Evolutionary conservation across 345 rosid genomes (phyloP), one percentile per base, ranked within the genome.

Genomic region (Hevea brasiliensis): DNA sequence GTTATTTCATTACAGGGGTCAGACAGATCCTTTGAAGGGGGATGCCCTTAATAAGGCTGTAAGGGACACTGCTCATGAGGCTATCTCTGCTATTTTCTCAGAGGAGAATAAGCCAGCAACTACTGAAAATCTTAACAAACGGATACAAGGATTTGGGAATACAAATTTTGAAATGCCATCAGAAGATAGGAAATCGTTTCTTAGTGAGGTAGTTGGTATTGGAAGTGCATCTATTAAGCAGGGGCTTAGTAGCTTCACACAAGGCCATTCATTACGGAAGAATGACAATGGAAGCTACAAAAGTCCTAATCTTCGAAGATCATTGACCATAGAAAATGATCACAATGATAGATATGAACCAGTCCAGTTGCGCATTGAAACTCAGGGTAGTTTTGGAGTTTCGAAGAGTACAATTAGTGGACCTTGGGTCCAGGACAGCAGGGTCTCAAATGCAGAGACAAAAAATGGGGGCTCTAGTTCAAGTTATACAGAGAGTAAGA

Each of bases 121-220:
- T 40, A 81, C 93, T 48, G 91, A 86, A 69, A 85, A 83, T 45
- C 78, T 89, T 73, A 86, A 82, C 82, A 89, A 76, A 73, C 80
- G 98, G 71, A 96, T 96, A 35, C 88, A 96, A 84, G 99, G 99
- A 44, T 96, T 96, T 77, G 99, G 99, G 73, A 96, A 85, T 78
- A 90, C 92, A 8, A 92, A 88, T 85, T 91, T 76, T 74, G 92
- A 84, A 71, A 84, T 85, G 76, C 93, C 91, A 1, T 74, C 87
- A 20, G 90, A 96, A 71, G 99, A 96, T 75, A 92, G 71, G 77
- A 96, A 88, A 76, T 93, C 98, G 27, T 93, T 96, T 84, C 83
- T 96, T 55, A 93, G 92, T 75, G 97, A 93, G 85, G 92, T 96
- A 42, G 98, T 96, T 72, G 96, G 89, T 65, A n/a, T 96, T 68